Conservation (phyloP, 2,329 filamentous ascomycete species). For the Alternaria rosae region DNA sequence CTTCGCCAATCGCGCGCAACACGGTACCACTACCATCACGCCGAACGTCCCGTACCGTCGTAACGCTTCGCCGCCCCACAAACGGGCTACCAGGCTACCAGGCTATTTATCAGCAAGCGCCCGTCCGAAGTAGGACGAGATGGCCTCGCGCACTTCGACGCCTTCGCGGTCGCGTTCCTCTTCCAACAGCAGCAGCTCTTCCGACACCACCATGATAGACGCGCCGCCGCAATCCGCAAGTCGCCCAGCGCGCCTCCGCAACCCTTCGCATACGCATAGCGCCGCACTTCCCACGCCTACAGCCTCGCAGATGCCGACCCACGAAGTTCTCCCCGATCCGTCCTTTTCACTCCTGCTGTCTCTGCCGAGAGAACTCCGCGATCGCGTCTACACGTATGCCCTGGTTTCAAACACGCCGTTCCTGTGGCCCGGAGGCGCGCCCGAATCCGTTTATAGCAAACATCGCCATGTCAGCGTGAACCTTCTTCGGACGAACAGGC, state of each 20-base stretch:
- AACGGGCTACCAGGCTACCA: background rate
- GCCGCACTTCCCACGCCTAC: slow-evolving; percentile 14
- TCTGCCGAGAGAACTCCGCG: slow-evolving; percentile 48
- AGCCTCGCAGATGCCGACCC: background rate
- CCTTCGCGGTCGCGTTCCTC: slow-evolving; percentile 43
- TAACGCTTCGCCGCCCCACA: slow-evolving; percentile 10
- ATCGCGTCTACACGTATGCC: slow-evolving; percentile 45
- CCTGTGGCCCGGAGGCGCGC: slow-evolving; percentile 40
- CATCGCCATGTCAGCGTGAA: slow-evolving; percentile 31
- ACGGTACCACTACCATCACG: slow-evolving; percentile 2
- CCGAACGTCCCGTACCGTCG: slow-evolving; percentile 4
- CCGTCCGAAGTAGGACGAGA: slow-evolving; percentile 14
- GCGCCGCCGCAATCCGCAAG: slow-evolving; percentile 34
- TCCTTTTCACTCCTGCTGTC: slow-evolving; percentile 45
- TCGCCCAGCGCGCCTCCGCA: slow-evolving; percentile 38
- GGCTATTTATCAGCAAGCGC: slow-evolving; percentile 9
- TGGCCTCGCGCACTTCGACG: slow-evolving; percentile 41
- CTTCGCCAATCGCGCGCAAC: background rate
- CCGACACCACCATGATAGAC: slow-evolving; percentile 46
- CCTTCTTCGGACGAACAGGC: slow-evolving; percentile 39
- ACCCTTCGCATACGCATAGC: slow-evolving; percentile 28
- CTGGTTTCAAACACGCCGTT: slow-evolving; percentile 43
- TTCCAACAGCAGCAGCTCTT: slow-evolving; percentile 37
- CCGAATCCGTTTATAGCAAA: slow-evolving; percentile 9
- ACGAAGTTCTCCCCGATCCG: slow-evolving; percentile 20